Evolutionary conservation across 2,329 filamentous ascomycete genomes (phyloP).

Genomic region (Plenodomus lindquistii): DNA sequence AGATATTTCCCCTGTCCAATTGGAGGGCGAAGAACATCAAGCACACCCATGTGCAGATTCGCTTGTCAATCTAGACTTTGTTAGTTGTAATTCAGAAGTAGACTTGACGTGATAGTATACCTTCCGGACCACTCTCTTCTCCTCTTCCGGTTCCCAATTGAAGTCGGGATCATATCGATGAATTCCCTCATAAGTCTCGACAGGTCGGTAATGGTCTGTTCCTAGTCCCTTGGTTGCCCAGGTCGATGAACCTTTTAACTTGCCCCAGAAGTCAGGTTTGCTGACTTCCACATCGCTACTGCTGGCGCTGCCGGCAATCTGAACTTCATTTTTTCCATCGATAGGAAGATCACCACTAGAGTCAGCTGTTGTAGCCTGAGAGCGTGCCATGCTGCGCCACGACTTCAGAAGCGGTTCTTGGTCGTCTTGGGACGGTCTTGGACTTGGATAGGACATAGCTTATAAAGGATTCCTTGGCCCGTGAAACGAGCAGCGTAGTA

Average conservation of each 20-base stretch:
- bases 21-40: slow-evolving; percentile 60
- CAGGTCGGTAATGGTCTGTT: slow-evolving; percentile 52
- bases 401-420: slow-evolving; percentile 3
- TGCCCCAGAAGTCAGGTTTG: slow-evolving; percentile 9
- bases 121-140: slow-evolving; percentile 59
- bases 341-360: slow-evolving; percentile 8
- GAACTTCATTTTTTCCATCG: slow-evolving; percentile 23
- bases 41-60: slow-evolving; percentile 57
- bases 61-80: slow-evolving; percentile 51
- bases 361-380: slow-evolving; percentile 2
- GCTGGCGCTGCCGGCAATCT: slow-evolving; percentile 21
- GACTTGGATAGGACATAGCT: slow-evolving; percentile 1
- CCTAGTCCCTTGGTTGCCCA: slow-evolving; percentile 44
- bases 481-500: background rate
- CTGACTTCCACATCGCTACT: slow-evolving; percentile 19
- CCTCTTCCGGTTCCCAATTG: slow-evolving; percentile 61
- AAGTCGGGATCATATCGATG: slow-evolving; percentile 63
- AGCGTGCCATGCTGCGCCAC: slow-evolving; percentile 8
- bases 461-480: slow-evolving; percentile 5
- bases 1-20: slow-evolving; percentile 54
- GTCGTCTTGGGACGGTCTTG: slow-evolving; percentile 7
- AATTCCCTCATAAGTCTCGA: slow-evolving; percentile 61
- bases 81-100: background rate
- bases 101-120: slow-evolving; percentile 33
- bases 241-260: slow-evolving; percentile 29